Conservation (phyloP, 1,284 basidiomycete species). For the Ganoderma resinaceum region DNA sequence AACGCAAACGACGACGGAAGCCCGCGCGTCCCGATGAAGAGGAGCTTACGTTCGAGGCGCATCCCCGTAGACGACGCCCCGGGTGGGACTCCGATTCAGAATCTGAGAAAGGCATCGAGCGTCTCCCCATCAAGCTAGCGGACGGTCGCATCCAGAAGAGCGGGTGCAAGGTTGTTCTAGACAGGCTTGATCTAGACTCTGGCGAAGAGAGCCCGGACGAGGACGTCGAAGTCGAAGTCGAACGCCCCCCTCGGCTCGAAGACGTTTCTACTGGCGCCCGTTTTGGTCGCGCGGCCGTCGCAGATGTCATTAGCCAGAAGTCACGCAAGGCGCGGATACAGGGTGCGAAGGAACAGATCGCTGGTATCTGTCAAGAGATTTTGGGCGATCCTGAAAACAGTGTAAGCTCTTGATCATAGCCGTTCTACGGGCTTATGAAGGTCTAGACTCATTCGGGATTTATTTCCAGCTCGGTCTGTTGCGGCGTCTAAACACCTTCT, state of each 20-base stretch:
- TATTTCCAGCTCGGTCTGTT: slow-evolving; percentile 78
- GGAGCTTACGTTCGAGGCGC: slow-evolving; percentile 76
- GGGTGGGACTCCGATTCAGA: slow-evolving; percentile 54
- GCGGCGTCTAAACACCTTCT: slow-evolving; percentile 87
- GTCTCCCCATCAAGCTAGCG: slow-evolving; percentile 87
- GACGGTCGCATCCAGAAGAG: slow-evolving; percentile 76
- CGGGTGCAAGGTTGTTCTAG: slow-evolving; percentile 42
- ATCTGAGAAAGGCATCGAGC: slow-evolving; percentile 60
- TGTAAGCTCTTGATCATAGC: slow-evolving; percentile 50
- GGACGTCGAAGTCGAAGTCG: slow-evolving; percentile 34
- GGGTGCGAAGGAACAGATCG: slow-evolving; percentile 90
- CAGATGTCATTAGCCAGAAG: slow-evolving; percentile 73
- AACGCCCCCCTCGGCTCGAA: slow-evolving; percentile 48
- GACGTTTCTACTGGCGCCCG: slow-evolving; percentile 80
- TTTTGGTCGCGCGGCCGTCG: slow-evolving; percentile 83
- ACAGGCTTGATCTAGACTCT: slow-evolving; percentile 50
- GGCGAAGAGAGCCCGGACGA: slow-evolving; percentile 48
- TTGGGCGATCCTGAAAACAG: slow-evolving; percentile 86
- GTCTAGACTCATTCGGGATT: slow-evolving; percentile 25
- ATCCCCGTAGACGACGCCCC: slow-evolving; percentile 57
- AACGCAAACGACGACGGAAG: slow-evolving; percentile 26
- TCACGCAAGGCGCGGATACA: slow-evolving; percentile 77
- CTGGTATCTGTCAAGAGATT: slow-evolving; percentile 88
- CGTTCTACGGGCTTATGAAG: slow-evolving; percentile 16
- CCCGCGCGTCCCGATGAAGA: slow-evolving; percentile 57